Conservation (phyloP, 2,329 filamentous ascomycete species). For the Monosporascus sp. region DNA sequence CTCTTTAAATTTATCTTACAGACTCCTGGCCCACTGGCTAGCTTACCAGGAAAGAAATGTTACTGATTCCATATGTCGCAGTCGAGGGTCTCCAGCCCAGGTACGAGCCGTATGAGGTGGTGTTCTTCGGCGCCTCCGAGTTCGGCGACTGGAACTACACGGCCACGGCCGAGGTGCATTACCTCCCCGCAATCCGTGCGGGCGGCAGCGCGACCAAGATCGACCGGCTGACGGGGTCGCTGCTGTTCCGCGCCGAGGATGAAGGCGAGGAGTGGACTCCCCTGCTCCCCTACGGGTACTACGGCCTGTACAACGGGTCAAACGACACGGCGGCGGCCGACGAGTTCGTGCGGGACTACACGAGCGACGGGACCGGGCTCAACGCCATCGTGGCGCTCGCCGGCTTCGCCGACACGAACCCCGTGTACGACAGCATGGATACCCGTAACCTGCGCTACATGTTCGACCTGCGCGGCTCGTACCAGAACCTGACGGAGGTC, state of each 20-base stretch:
- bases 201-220: constrained; percentile 39
- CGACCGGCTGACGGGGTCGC: constrained; percentile 39
- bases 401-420: constrained; percentile 30
- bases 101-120: constrained; percentile 33
- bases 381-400: constrained; percentile 41
- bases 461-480: constrained; percentile 41
- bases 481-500: constrained; percentile 37
- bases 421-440: constrained; percentile 36
- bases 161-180: constrained; percentile 31
- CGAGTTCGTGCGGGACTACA: constrained; percentile 34
- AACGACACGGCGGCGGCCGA: constrained; percentile 16
- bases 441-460: constrained; percentile 34
- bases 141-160: constrained; percentile 29
- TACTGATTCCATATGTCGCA: no score
- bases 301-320: constrained; percentile 35
- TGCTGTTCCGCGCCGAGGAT: constrained; percentile 33
- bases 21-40: no score
- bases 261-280: constrained; percentile 33
- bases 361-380: constrained; percentile 31
- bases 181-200: constrained; percentile 36
- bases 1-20: no score
- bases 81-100: constrained; percentile 19
- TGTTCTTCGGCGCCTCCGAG: constrained; percentile 29
- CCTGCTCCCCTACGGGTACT: constrained; percentile 40
- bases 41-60: no score